These are phyloP conservation scores for Candida mesenterica DNA, from an alignment of 1,139 yeast species.

Conservation along the genomic window DNA sequence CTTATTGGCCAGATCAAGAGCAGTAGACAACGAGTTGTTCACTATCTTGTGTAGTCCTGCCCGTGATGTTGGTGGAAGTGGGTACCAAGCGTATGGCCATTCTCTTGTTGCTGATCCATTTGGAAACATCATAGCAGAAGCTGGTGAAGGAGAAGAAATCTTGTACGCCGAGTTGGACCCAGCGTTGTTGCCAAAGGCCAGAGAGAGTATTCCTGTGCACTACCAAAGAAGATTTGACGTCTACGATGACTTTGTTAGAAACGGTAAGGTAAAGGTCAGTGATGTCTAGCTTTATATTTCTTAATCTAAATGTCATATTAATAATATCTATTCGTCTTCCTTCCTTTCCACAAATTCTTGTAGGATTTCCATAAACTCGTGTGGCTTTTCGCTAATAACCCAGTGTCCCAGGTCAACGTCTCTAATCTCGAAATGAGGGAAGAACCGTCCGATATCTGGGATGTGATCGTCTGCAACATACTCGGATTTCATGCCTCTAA, in stretches of 20 bases:
- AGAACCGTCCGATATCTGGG: constrained; percentile 71
- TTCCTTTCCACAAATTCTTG: constrained; percentile 57
- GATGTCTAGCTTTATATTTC: constrained; percentile 24
- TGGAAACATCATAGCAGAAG: constrained; percentile 79
- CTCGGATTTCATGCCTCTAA: constrained; percentile 73
- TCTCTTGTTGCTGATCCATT: constrained; percentile 83
- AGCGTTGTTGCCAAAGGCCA: constrained; percentile 54
- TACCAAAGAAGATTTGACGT: constrained; percentile 83
- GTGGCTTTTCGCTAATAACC: constrained; percentile 80
- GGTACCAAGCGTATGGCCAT: constrained; percentile 92
- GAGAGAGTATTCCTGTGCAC: constrained; percentile 75
- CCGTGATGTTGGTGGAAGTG: constrained; percentile 60
- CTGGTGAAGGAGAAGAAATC: constrained; percentile 82
- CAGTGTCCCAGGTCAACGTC: constrained; percentile 90
- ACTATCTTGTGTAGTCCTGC: constrained; percentile 88
- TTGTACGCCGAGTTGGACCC: constrained; percentile 78
- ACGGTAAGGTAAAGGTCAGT: constrained; percentile 40
- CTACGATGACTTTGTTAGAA: constrained; percentile 63
- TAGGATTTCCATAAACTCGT: constrained; percentile 59
- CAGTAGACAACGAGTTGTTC: constrained; percentile 84
- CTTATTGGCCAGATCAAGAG: constrained; percentile 78
- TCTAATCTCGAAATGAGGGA: constrained; percentile 72
- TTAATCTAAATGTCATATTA: too few species aligned
- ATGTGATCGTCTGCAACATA: constrained; percentile 87
- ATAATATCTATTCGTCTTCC: constrained; percentile 42